Percentiles rank a stretch among this genome's conserved stretches.
These are phyloP conservation scores for Cryphonectria naterciae DNA, from an alignment of 2,329 filamentous ascomycete genomes.

Conservation along the genomic window DNA sequence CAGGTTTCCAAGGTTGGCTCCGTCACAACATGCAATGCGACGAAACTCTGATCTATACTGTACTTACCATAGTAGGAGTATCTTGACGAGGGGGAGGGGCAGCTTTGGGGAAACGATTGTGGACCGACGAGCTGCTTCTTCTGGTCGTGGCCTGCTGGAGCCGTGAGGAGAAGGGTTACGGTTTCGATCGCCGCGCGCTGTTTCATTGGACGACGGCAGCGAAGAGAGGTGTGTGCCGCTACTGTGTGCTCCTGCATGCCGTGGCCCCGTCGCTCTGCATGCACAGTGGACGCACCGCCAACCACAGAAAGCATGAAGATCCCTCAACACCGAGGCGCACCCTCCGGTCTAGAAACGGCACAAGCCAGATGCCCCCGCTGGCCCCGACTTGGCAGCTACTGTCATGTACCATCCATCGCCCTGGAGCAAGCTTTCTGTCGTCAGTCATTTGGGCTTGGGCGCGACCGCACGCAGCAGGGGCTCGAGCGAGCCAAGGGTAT, in stretches of 20 bases:
- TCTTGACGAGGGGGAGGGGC: background rate
- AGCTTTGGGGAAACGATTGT: background rate
- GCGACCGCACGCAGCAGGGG: background rate
- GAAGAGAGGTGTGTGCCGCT: constrained; percentile 16
- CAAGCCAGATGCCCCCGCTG: background rate
- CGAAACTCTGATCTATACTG: constrained; percentile 9
- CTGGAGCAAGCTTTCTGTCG: constrained; percentile 5
- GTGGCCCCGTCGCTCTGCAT: constrained; percentile 27
- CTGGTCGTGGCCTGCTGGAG: background rate
- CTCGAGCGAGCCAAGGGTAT: background rate
- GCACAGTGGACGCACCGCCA: constrained; percentile 12
- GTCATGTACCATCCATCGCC: background rate
- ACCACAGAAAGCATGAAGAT: constrained; percentile 16
- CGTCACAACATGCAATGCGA: constrained; percentile 7
- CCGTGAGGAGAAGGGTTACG: constrained; percentile 19
- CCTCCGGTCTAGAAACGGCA: background rate
- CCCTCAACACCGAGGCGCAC: constrained; percentile 2
- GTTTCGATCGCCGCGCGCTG: constrained; percentile 3
- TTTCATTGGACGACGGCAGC: constrained; percentile 25
- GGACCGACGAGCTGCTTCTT: constrained; percentile 18
- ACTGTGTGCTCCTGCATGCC: constrained; percentile 27
- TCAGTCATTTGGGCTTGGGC: constrained; percentile 8
- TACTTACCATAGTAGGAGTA: background rate
- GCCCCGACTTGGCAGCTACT: background rate
- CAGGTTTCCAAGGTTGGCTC: background rate